Conservation (phyloP, 768 basidiomycete genomes). For the Tephrocybe rancida region DNA sequence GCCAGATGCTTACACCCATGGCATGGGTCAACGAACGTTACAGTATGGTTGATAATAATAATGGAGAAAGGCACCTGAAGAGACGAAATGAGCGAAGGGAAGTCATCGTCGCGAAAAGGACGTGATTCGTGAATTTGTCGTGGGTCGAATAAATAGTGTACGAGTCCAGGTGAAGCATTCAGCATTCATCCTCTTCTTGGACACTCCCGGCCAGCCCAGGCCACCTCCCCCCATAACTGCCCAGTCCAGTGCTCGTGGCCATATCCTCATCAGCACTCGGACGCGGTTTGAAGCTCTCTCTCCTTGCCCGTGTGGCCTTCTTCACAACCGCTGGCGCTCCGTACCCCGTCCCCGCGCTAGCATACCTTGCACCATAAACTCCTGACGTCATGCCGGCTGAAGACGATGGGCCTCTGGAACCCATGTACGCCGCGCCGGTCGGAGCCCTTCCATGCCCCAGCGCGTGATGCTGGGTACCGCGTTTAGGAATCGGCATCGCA, state of each 20-base stretch:
- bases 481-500: constrained; percentile 53
- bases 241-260: constrained; percentile 24
- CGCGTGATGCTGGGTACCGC: constrained; percentile 53
- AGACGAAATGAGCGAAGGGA: too few relatives aligned
- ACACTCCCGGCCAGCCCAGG: constrained; percentile 39
- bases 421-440: constrained; percentile 23
- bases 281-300: constrained; percentile 85
- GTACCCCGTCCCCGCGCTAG: constrained; percentile 13
- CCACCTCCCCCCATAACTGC: constrained; percentile 28
- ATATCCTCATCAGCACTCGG: constrained; percentile 64
- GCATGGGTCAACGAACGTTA: neutral
- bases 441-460: constrained; percentile 59
- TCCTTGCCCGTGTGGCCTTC: constrained; percentile 55
- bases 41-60: constrained; percentile 3
- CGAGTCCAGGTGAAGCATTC: neutral
- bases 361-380: constrained; percentile 29
- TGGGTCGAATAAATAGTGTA: neutral
- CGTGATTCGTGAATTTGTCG: constrained; percentile 4
- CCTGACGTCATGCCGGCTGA: constrained; percentile 20
- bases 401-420: constrained; percentile 20
- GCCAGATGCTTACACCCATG: constrained; percentile 1
- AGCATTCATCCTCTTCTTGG: constrained; percentile 53
- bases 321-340: constrained; percentile 34
- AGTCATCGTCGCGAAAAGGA: neutral
- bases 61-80: neutral